A percentile compares a stretch with the other conserved stretches of the same genome.
phyloP scores from a whole-genome alignment of 805 yeast genomes.

The Suhomyces sp. region DNA sequence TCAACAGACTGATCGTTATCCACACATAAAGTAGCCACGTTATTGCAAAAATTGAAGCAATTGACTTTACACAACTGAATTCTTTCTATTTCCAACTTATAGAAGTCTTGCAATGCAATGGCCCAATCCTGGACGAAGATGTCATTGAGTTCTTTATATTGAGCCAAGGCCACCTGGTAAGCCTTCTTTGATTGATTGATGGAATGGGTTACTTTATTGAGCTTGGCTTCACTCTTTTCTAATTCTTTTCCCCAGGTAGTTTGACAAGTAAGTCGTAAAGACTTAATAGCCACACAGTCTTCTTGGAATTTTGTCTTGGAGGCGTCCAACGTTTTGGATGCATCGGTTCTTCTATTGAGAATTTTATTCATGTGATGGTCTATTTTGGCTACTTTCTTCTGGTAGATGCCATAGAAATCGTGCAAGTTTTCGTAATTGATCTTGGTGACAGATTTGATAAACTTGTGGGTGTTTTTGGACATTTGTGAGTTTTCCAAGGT shows the following conservation, averaged over 20 bases:
- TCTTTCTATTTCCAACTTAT: conserved; percentile 69
- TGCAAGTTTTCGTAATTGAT: conserved; percentile 49
- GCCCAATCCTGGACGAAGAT: conserved; percentile 75
- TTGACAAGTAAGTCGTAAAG: conserved; percentile 59
- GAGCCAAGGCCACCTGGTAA: conserved; percentile 55
- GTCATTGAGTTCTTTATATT: conserved; percentile 56
- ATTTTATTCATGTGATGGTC: conserved; percentile 59
- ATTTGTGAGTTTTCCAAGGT: conserved; percentile 58
- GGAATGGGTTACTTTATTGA: conserved; percentile 47
- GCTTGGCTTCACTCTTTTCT: conserved; percentile 56
- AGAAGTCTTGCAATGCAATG: conserved; percentile 57
- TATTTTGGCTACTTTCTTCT: conserved; percentile 53
- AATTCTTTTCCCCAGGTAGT: conserved; percentile 74
- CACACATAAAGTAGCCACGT: conserved; percentile 73
- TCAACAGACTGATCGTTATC: conserved; percentile 78
- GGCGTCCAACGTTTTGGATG: conserved; percentile 35
- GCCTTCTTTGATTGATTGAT: conserved; percentile 47
- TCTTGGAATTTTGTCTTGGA: conserved; percentile 51
- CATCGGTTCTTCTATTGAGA: conserved; percentile 43
- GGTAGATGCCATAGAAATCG: conserved; percentile 50
- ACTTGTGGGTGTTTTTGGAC: conserved; percentile 55
- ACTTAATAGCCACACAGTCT: conserved; percentile 59
- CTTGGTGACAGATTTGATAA: conserved; percentile 50
- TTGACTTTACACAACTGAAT: conserved; percentile 67
- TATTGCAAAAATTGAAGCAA: conserved; percentile 76